A percentile compares a stretch with the other conserved stretches of the same genome.
These are phyloP conservation scores for Solanum pennellii DNA, from an alignment of 257 asterid genomes.

Conservation along the genomic window DNA sequence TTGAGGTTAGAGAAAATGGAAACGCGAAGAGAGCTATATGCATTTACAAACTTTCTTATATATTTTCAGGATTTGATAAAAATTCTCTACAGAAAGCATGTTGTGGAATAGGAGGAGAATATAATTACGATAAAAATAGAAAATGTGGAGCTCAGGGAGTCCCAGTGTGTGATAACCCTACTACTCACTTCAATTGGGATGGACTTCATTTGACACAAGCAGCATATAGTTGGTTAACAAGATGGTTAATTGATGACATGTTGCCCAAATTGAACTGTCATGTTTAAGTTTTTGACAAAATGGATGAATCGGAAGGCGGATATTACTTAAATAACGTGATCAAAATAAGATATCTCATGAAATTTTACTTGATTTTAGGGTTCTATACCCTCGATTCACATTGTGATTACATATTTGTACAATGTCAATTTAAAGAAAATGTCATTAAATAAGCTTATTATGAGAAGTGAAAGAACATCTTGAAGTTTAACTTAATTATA, in stretches of 20 bases:
- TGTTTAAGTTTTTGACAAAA: not conserved
- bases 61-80: slow-evolving; percentile 3
- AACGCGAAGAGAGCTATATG: not conserved
- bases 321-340: not conserved
- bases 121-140: not conserved
- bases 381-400: not conserved
- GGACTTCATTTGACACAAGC: not conserved
- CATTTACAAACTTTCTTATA: not conserved
- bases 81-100: slow-evolving; percentile 3
- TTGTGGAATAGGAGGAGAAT: slow-evolving; percentile 20
- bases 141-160: slow-evolving; percentile 3
- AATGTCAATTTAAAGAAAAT: not conserved
- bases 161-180: not conserved
- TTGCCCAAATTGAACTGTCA: not conserved
- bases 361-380: not conserved
- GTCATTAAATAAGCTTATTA: not conserved
- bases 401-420: too few relatives aligned
- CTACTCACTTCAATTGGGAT: not conserved
- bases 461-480: not conserved
- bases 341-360: not conserved
- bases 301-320: not conserved
- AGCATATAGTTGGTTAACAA: not conserved
- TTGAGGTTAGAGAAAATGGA: not conserved
- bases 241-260: not conserved
- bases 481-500: not conserved